Evolutionary conservation across 805 yeast genomes (phyloP), one percentile per base, ranked within the genome.

Genomic region (Candida succiphila): DNA sequence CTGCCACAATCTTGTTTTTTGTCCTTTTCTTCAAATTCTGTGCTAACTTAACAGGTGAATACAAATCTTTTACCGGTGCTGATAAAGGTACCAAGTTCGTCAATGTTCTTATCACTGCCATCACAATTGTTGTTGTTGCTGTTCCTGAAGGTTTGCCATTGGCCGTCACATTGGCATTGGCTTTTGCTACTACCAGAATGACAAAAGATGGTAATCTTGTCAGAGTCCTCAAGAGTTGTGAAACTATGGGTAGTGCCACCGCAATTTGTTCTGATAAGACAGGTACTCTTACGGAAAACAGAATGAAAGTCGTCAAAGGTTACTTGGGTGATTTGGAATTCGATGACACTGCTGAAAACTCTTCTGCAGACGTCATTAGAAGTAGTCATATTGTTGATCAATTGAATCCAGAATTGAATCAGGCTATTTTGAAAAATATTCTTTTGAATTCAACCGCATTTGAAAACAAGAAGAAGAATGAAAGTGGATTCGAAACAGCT

Each of bases 121-220:
- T 92, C 39, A 87, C 98, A 0, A 72, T 92, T 45, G 77, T 92
- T 20, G 98, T 89, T 13, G 98, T 92, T 32, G 99, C 98, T 0
- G 95, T 92, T n/a, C 99, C 99, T 3, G 99, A 92, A 60, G 99
- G 99, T 40, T 69, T 92, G 37, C 99, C 99, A 1, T 65, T 92
- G 36, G 99, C 99, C 2, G 98, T 92, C 14, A 92, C 99, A 1
- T 67, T 92, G 30, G 95, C 98, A 0, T 65, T 92, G 44, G 98
- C 98, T 0, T 92, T 92, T 64, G 98, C 99, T 2, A 92, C 98
- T 2, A 88, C 96, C 8, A 73, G 97, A 58, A 92, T 92, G 99
- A 87, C 95, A 16, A 82, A 83, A 54, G 96, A 92, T 55, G 94
- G 94, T 42, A 89, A 89, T 54, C 65, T 92, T 48, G 99, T 92